Percentiles rank a stretch among this genome's conserved stretches.
Conservation (phyloP, 306 rosid species). For the Cucumis cinereus region DNA sequence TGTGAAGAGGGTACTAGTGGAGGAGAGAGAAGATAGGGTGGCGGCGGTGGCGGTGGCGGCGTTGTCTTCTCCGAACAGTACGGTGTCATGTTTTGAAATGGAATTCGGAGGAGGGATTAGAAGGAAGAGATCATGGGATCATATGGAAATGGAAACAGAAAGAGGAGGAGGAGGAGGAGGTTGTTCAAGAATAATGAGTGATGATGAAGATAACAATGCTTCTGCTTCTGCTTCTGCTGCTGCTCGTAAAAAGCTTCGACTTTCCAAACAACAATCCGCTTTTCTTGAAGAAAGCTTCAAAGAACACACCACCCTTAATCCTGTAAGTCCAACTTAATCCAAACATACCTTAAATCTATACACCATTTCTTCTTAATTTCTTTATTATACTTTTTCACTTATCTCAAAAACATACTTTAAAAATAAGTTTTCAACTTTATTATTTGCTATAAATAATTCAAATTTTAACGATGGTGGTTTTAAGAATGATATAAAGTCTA, state of each 20-base stretch:
- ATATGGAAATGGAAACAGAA: conserved; percentile 24
- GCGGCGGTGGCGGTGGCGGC: conserved; percentile 18
- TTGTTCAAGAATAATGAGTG: conserved; percentile 62
- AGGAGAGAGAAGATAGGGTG: conserved; percentile 42
- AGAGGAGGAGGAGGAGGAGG: conserved; percentile 18
- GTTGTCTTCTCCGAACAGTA: conserved; percentile 67
- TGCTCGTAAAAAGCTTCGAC: conserved; percentile 77
- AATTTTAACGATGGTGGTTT: no score
- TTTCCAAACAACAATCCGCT: conserved; percentile 80
- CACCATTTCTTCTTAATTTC: no score
- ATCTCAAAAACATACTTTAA: no score
- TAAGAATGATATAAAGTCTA: no score
- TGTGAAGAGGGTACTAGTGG: conserved; percentile 44
- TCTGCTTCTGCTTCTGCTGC: conserved; percentile 23
- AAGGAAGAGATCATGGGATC: conserved; percentile 33
- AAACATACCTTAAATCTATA: no score
- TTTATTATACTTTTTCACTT: no score
- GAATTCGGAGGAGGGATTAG: conserved; percentile 37
- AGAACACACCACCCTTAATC: conserved; percentile 85
- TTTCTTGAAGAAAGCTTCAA: conserved; percentile 90
- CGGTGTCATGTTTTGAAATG: conserved; percentile 56
- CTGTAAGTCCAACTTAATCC: conserved; percentile 24
- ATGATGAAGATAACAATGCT: conserved; percentile 53
- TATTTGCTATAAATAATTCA: no score
- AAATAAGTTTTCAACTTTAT: no score